Evolutionary conservation across 2,329 filamentous ascomycete species (phyloP).

Genomic region (Cercospora zeina): DNA sequence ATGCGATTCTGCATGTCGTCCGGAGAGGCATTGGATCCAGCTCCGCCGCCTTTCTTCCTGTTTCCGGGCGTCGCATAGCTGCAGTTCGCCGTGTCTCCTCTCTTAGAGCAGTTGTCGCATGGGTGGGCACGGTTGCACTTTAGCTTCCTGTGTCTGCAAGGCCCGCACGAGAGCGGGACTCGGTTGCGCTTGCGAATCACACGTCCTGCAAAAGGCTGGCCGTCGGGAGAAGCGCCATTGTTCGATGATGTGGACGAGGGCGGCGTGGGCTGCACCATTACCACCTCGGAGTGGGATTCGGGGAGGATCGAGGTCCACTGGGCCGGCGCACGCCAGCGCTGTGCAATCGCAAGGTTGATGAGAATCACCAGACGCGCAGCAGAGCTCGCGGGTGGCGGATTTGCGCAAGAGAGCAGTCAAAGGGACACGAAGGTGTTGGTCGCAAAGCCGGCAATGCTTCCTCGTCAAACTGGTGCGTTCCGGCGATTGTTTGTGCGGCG

Average conservation of each 20-base stretch:
- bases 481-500: not conserved
- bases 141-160: constrained; percentile 90
- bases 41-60: constrained; percentile 65
- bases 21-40: constrained; percentile 55
- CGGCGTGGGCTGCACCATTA: constrained; percentile 59
- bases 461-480: not conserved
- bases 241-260: constrained; percentile 75
- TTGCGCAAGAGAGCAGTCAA: not conserved
- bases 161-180: constrained; percentile 85
- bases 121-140: constrained; percentile 92
- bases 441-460: not conserved
- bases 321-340: not conserved
- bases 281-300: not conserved
- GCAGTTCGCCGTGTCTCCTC: constrained; percentile 76
- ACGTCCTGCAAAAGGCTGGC: constrained; percentile 61
- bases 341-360: not conserved
- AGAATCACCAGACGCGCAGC: not conserved
- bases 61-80: constrained; percentile 71
- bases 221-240: constrained; percentile 75
- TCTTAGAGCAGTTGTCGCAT: constrained; percentile 92
- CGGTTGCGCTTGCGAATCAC: constrained; percentile 90
- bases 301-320: not conserved
- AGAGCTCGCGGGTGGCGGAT: not conserved
- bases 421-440: not conserved
- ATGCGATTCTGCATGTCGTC: constrained; percentile 99